Base-by-base conservation (phyloP, 176 grass and related monocot species). In the Carex pumila region DNA sequence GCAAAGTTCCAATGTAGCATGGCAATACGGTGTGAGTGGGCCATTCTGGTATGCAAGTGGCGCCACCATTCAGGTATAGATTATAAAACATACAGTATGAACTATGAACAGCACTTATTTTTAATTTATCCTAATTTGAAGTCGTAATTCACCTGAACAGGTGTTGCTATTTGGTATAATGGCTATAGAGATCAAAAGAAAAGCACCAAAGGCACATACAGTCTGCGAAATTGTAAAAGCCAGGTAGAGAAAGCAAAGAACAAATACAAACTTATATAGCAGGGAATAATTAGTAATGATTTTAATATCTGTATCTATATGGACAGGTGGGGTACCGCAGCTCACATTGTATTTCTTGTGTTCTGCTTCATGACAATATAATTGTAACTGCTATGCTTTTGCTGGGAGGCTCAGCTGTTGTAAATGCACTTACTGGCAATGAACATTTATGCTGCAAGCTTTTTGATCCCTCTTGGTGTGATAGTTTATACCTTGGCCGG, bases 111-210 rank as follows among this genome's bases (percentile, higher is more conserved):
- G 39, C 5, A 65, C 12, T 15, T 45, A 6, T 73, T 85, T 64
- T 14, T 55, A 36, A 32, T 64, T 81, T 81, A 25, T 62, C 10
- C 34, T 64, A 79, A 63, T 19, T 56, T n/a, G 12, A 77, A 47
- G 9, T 18, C 25, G 25, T 50, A 37, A 49, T 47, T 63, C 59
- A 29, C 21, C 34, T 60, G 55, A 74, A 4, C 66, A 90, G 89
- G 92, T 94, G 59, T 88, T 94, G 63, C 79, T 94, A 21, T 94
- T 94, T 53, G 92, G 92, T 8, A 75, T 94, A 79, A 91, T 94
- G 89, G 92, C 89, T 53, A 94, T 94, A 43, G 92, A 94, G 79
- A 94, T 94, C 83, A 94, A 94, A 87, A 89, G 92, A 74, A 94
- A 94, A 69, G 92, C 92, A 10, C 92, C 92, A n/a, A 84, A 81